phyloP scores from a whole-genome alignment of 2,329 filamentous ascomycete genomes.

The Alternaria triticina region DNA sequence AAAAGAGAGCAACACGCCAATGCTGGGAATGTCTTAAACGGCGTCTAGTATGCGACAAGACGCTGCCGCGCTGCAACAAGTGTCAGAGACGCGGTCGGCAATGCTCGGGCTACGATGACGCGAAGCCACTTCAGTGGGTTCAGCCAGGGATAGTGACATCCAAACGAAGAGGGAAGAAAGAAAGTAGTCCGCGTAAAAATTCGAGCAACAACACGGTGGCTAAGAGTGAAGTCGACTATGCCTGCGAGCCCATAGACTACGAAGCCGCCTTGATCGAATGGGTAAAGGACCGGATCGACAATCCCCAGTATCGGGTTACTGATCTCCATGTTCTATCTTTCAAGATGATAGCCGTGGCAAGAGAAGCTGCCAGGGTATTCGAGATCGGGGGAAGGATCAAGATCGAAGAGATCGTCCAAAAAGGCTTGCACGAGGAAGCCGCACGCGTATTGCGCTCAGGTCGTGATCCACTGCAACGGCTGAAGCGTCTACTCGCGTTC shows the following conservation, averaged over 20 bases:
- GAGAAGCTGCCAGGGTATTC: slow-evolving; percentile 14
- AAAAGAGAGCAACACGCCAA: slow-evolving; percentile 33
- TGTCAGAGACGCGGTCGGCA: slow-evolving; percentile 36
- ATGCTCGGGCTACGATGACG: slow-evolving; percentile 41
- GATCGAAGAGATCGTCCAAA: slow-evolving; percentile 23
- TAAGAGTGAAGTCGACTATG: background rate
- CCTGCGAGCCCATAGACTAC: slow-evolving; percentile 3
- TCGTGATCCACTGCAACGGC: slow-evolving; percentile 21
- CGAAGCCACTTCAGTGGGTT: slow-evolving; percentile 44
- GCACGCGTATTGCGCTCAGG: slow-evolving; percentile 17
- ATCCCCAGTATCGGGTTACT: slow-evolving; percentile 1
- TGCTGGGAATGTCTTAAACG: slow-evolving; percentile 45
- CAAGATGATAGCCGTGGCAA: background rate
- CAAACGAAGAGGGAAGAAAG: slow-evolving; percentile 26
- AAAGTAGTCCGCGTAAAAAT: background rate
- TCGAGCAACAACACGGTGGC: background rate
- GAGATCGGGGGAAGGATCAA: slow-evolving; percentile 12
- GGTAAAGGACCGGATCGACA: background rate
- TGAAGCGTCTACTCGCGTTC: slow-evolving; percentile 20
- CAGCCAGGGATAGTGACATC: slow-evolving; percentile 38
- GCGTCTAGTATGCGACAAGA: slow-evolving; percentile 42
- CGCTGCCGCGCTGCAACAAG: slow-evolving; percentile 40
- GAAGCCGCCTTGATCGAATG: background rate
- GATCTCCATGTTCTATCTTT: background rate
- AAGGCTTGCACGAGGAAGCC: slow-evolving; percentile 17